phyloP scores from a whole-genome alignment of 768 basidiomycete genomes.

The Hypholoma fasciculare region DNA sequence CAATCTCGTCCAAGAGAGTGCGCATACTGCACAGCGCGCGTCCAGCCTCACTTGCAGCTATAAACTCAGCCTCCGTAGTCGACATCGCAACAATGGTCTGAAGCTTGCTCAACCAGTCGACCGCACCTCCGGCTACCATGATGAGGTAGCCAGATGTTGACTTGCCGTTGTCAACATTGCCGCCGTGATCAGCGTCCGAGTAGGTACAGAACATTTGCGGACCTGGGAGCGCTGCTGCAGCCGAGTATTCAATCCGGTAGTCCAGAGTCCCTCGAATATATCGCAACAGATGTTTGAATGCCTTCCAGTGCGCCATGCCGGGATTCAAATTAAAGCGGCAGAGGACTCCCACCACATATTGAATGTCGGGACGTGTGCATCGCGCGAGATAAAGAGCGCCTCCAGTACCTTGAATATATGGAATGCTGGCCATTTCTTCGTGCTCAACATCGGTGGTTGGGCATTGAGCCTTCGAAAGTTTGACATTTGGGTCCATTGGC shows the following conservation, averaged over 20 bases:
- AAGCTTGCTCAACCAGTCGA: slow-evolving; percentile 13
- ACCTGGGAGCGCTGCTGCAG: not conserved
- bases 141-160: slow-evolving; percentile 32
- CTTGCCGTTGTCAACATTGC: slow-evolving; percentile 21
- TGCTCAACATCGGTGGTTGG: not conserved
- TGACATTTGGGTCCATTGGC: slow-evolving; percentile 14
- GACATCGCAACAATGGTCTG: slow-evolving; percentile 29
- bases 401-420: not conserved
- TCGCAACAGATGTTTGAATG: slow-evolving; percentile 25
- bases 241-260: slow-evolving; percentile 14
- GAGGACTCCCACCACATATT: slow-evolving; percentile 8
- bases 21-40: not conserved
- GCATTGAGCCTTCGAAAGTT: slow-evolving; percentile 3
- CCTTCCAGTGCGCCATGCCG: slow-evolving; percentile 28
- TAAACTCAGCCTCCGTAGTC: slow-evolving; percentile 35
- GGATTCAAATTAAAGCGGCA: slow-evolving; percentile 24
- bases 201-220: slow-evolving; percentile 16
- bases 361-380: slow-evolving; percentile 6
- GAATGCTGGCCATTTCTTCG: not conserved
- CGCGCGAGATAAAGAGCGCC: not conserved
- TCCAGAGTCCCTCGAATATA: slow-evolving; percentile 13
- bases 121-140: slow-evolving; percentile 20
- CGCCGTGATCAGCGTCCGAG: slow-evolving; percentile 30
- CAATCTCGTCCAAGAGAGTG: too few species aligned
- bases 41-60: slow-evolving; percentile 26